phyloP scores from a whole-genome alignment of 257 asterid species.

The Fraxinus cuspidata region DNA sequence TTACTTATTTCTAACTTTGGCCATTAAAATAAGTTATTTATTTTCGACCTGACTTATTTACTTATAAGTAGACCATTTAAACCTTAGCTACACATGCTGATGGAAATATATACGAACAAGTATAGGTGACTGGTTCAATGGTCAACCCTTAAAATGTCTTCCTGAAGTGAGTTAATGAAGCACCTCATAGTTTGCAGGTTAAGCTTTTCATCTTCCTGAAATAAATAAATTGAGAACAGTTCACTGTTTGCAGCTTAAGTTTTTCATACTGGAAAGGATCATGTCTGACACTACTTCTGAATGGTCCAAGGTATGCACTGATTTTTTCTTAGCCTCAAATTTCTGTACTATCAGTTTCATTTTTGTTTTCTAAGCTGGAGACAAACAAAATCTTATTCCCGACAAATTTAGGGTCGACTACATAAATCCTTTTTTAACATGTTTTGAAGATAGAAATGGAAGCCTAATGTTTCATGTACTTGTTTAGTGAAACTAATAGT shows the following conservation, averaged over 20 bases:
- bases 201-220: constrained; percentile 22
- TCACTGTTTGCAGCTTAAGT: background rate
- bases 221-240: constrained; percentile 7
- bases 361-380: background rate
- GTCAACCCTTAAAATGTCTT: constrained; percentile 15
- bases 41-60: too few species aligned
- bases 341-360: constrained; percentile 8
- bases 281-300: constrained; percentile 53
- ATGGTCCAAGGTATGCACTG: constrained; percentile 46
- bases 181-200: constrained; percentile 9
- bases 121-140: constrained; percentile 39
- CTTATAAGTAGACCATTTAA: too few species aligned
- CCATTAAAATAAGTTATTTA: too few species aligned
- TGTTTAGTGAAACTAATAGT: background rate
- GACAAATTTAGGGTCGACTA: background rate
- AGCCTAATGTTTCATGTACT: background rate
- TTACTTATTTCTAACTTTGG: too few species aligned
- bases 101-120: background rate
- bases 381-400: background rate
- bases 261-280: constrained; percentile 27
- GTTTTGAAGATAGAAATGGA: background rate
- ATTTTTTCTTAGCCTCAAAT: background rate
- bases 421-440: background rate
- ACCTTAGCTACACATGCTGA: background rate
- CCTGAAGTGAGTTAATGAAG: constrained; percentile 13